Conservation (phyloP, 2,329 filamentous ascomycete species). For the Trichoderma asperellum region DNA sequence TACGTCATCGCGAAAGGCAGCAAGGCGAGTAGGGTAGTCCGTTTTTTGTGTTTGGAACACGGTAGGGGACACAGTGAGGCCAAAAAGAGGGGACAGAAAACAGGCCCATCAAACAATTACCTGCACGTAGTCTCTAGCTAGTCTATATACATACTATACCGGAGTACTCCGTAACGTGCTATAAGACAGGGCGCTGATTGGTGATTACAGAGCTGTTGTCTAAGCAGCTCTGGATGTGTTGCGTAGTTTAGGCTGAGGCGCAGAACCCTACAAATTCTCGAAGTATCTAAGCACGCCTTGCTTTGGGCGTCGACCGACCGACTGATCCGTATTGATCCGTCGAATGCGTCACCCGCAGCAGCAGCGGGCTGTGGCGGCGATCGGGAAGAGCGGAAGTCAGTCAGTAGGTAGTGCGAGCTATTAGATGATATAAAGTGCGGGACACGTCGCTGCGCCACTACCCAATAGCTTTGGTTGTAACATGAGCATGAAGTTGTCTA, state of each 20-base stretch:
- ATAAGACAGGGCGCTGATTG: constrained; percentile 1
- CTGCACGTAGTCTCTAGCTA: too few relatives aligned
- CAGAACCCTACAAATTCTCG: constrained; percentile 7
- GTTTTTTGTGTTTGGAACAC: too few relatives aligned
- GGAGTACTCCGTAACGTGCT: background rate
- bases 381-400: constrained; percentile 25
- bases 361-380: constrained; percentile 3
- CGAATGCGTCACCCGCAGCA: constrained; percentile 20
- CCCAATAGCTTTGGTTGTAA: background rate
- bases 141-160: background rate
- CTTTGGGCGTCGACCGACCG: constrained; percentile 1
- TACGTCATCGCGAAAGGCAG: constrained; percentile 2
- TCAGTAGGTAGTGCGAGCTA: constrained; percentile 6
- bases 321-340: constrained; percentile 17
- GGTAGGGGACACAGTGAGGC: background rate
- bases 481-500: background rate
- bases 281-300: constrained; percentile 8
- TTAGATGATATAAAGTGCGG: constrained; percentile 21
- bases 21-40: too few relatives aligned
- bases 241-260: background rate
- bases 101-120: background rate
- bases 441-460: constrained; percentile 16
- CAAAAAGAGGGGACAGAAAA: background rate
- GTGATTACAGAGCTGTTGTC: constrained; percentile 12
- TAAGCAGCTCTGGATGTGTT: background rate